Evolutionary conservation across 2,329 filamentous ascomycete genomes (phyloP).

Genomic region (Trichoderma atroviride): DNA sequence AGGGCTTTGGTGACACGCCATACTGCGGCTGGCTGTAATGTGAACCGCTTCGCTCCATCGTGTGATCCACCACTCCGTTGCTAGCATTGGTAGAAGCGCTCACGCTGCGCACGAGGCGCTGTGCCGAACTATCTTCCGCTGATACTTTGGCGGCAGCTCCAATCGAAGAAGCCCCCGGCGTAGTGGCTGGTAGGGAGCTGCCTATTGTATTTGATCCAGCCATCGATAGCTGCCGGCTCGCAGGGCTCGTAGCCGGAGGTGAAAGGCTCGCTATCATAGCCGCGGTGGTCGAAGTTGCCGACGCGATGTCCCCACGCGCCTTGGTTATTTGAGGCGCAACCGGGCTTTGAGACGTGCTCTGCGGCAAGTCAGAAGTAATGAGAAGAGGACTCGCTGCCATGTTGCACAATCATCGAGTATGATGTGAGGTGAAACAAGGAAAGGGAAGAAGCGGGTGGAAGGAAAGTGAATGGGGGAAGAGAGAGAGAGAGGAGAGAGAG

Average conservation of each 20-base stretch:
- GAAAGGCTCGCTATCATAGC: constrained; percentile 3
- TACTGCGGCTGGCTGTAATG: background rate
- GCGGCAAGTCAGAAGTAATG: constrained; percentile 8
- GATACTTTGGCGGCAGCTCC: background rate
- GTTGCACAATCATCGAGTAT: background rate
- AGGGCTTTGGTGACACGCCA: background rate
- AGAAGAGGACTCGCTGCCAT: constrained; percentile 11
- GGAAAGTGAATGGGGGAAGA: background rate
- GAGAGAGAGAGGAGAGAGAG: background rate
- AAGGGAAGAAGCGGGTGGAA: background rate
- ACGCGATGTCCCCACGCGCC: constrained; percentile 24
- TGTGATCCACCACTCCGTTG: background rate
- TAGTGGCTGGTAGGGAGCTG: background rate
- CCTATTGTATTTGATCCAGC: background rate
- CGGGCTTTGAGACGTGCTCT: background rate
- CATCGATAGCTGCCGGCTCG: background rate
- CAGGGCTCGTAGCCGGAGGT: background rate
- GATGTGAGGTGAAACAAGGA: background rate
- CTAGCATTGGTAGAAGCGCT: background rate
- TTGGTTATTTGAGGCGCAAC: background rate
- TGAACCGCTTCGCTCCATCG: background rate
- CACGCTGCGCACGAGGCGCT: background rate
- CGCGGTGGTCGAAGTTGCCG: background rate
- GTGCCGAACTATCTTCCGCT: background rate
- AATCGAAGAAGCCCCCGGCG: background rate